Evolutionary conservation across 495 filamentous ascomycete species (phyloP).

Genomic region (Trichocladium uniseriatum): DNA sequence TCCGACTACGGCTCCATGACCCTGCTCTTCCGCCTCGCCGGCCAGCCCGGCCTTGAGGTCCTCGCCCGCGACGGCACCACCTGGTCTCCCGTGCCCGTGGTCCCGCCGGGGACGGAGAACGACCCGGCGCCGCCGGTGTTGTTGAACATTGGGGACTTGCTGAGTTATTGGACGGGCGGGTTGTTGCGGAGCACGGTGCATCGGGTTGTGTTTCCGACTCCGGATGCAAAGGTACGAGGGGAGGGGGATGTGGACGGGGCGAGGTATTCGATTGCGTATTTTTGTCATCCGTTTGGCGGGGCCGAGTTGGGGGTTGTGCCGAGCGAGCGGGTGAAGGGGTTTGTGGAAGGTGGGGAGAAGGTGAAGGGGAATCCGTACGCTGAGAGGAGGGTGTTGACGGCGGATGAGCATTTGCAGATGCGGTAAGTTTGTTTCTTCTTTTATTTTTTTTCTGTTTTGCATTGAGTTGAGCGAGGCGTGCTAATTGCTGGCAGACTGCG

Average conservation of each 20-base stretch:
- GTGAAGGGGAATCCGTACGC: constrained; percentile 33
- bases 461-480: constrained; percentile 46
- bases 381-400: constrained; percentile 60
- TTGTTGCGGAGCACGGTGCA: constrained; percentile 80
- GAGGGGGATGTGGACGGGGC: constrained; percentile 46
- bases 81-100: constrained; percentile 57
- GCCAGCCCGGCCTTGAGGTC: constrained; percentile 83
- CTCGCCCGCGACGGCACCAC: constrained; percentile 42
- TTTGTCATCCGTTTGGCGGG: constrained; percentile 73
- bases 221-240: constrained; percentile 20
- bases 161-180: constrained; percentile 86
- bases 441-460: not conserved
- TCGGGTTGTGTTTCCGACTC: constrained; percentile 65
- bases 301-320: constrained; percentile 68
- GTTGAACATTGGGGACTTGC: constrained; percentile 85
- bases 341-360: constrained; percentile 7
- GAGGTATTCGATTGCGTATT: constrained; percentile 83
- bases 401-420: constrained; percentile 70
- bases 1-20: constrained; percentile 88
- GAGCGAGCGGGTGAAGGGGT: constrained; percentile 42
- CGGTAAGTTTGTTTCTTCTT: constrained; percentile 13
- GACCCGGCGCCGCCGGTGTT: constrained; percentile 66
- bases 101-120: constrained; percentile 40
- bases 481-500: not conserved
- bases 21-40: constrained; percentile 73